Base-by-base conservation (phyloP, 140 eudicot genomes). In the Oenanthe javanica region DNA sequence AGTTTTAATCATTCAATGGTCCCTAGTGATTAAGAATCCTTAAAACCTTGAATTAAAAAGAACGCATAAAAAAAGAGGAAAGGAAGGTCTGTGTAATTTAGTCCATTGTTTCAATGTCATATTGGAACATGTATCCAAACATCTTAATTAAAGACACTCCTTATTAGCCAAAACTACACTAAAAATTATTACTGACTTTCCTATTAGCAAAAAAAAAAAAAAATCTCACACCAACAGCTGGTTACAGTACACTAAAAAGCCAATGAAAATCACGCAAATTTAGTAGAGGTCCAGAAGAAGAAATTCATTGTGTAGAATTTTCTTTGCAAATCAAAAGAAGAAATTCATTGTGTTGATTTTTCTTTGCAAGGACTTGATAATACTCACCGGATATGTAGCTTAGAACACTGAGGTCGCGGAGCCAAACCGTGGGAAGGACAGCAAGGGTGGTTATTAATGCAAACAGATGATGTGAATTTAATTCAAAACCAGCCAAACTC, bases 351-450 rank as follows among this genome's bases (percentile, higher is more conserved):
- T 36, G 40, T 36, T 1, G 40, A 36, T 1, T 36, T 36, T 36
- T 36, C 40, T 36, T 75, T 76, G 36, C 46, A 42, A 31, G 51
- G 55, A 25, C 21, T 72, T 75, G 0, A 49, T 21, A 47, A 73
- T 64, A 51, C 88, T 81, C 81, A 92, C 98, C 97, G 14, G 99
- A 95, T 23, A 95, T 86, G 88, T 95, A 95, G 86, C 99, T 95
- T 43, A 95, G 94, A 82, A 95, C 86, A 81, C 97, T 89, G 78
- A 95, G 83, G 82, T 95, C 84, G 18, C 91, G 89, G 43, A 95
- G 92, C 89, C 89, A 92, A 84, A 90, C 94, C n/a, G 99, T 95
- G 31, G 99, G 99, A 87, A 95, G 99, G 76, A 95, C 97, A 45
- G 97, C 96, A 27, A 92, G 79, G 27, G 97, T 79, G 50, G 92